Percentiles rank a stretch among this genome's conserved stretches.
These are phyloP conservation scores for Zasmidium citrigriseum DNA, from an alignment of 2,329 filamentous ascomycete species.

Conservation along the genomic window DNA sequence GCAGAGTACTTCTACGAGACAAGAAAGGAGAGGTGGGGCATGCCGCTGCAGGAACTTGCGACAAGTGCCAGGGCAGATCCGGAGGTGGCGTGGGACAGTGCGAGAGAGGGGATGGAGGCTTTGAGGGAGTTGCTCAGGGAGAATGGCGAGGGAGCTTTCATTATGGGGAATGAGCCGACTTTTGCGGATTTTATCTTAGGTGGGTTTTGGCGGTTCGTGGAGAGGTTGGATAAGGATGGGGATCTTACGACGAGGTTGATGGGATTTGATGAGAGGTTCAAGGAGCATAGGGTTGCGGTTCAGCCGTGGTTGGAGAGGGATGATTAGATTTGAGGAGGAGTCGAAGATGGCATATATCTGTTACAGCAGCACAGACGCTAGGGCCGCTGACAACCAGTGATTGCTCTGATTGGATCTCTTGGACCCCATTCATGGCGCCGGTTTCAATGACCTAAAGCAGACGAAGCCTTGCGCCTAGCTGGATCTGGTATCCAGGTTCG, in stretches of 20 bases:
- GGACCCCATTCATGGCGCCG: no score
- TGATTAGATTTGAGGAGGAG: slow-evolving; percentile 29
- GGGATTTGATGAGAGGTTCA: slow-evolving; percentile 40
- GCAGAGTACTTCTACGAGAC: slow-evolving; percentile 58
- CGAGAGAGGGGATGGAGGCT: slow-evolving; percentile 48
- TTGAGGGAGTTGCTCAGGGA: slow-evolving; percentile 34
- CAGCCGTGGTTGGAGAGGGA: slow-evolving; percentile 41
- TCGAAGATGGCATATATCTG: slow-evolving; percentile 43
- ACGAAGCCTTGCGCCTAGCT: no score
- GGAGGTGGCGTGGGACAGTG: slow-evolving; percentile 48
- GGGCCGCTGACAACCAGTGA: not conserved
- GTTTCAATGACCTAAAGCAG: no score
- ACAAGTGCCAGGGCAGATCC: slow-evolving; percentile 45
- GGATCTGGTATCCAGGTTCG: no score
- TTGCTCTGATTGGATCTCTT: no score
- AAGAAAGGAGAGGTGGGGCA: slow-evolving; percentile 53
- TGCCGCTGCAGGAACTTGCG: slow-evolving; percentile 54
- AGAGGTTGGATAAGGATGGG: slow-evolving; percentile 24
- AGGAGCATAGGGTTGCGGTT: slow-evolving; percentile 39
- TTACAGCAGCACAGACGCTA: not conserved
- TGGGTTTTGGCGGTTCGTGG: slow-evolving; percentile 44
- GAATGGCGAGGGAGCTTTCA: slow-evolving; percentile 62
- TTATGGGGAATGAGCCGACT: slow-evolving; percentile 56
- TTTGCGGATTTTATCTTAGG: slow-evolving; percentile 60
- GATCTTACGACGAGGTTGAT: slow-evolving; percentile 41